Percentiles rank a stretch among this genome's conserved stretches.
Evolutionary conservation across 176 grass and related monocot genomes (phyloP).

Genomic region (Calamus simplicifolius): DNA sequence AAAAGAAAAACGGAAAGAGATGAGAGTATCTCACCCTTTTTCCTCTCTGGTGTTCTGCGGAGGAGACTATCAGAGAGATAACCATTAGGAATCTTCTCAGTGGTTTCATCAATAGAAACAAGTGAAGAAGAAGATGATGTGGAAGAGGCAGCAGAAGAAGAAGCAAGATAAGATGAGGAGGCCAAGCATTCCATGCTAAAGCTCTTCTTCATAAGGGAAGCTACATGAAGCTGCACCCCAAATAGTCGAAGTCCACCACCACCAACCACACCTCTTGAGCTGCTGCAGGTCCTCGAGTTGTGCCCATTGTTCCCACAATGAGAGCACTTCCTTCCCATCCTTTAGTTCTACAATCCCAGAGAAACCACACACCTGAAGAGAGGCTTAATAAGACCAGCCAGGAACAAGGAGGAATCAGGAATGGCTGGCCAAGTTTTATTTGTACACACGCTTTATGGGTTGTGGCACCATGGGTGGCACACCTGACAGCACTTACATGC

Average conservation of each 20-base stretch:
- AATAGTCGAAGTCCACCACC: constrained; percentile 6
- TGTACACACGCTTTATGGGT: neutral
- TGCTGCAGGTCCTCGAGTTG: constrained; percentile 5
- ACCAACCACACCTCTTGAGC: neutral
- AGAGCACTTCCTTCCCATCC: constrained; percentile 14
- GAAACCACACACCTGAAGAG: neutral
- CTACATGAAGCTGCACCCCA: constrained; percentile 1
- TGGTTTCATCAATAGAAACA: constrained; percentile 5
- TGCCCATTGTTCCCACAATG: constrained; percentile 12
- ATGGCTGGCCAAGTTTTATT: neutral
- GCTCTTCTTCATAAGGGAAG: constrained; percentile 9
- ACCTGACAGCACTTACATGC: neutral
- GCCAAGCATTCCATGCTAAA: neutral
- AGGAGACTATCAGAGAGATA: constrained; percentile 18
- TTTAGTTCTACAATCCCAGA: neutral
- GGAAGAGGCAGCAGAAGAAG: neutral
- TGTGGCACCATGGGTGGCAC: neutral
- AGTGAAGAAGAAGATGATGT: constrained; percentile 6
- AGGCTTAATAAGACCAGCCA: neutral
- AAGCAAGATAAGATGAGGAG: constrained; percentile 12
- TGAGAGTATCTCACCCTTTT: constrained; percentile 8
- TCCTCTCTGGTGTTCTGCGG: constrained; percentile 11
- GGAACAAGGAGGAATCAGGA: neutral
- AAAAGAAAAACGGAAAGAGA: neutral
- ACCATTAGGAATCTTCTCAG: constrained; percentile 12